Evolutionary conservation across 2,329 filamentous ascomycete genomes (phyloP), one percentile per base, ranked within the genome.

Genomic region (Ophiostoma sp.): DNA sequence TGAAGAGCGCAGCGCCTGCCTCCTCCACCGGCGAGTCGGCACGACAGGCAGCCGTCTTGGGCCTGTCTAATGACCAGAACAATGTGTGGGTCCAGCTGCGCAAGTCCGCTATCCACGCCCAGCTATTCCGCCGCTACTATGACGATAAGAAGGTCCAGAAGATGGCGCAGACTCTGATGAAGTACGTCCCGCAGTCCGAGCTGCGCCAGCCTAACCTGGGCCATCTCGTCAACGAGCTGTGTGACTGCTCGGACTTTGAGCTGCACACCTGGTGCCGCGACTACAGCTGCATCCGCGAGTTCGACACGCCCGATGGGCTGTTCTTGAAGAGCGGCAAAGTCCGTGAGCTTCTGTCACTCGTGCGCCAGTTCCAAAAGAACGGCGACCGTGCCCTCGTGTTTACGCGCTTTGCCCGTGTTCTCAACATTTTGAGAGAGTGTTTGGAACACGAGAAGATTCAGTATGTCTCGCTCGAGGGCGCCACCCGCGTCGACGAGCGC

Each of bases 321-420:
- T 89, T 88, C 84, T 83, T 89, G 78, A 83, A 90, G 73, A 87
- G 92, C 66, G 96, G 95, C 73, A 99, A 99, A 81, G 91, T 98
- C n/a, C 84, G 90, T 76, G 92, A 92, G 77, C 88, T 98, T 33
- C 86, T 94, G 33, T 87, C 92, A 77, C 87, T 99, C 15, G 86
- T 99, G 0, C 84, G 86, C 12, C 82, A 87, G 17, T 98, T 94
- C 82, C 91, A 91, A 76, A 84, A 87, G 74, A 94, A 94, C 70
- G 95, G 95, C 3, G 95, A 98, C 80, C 91, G 95, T 3, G 91
- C 93, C 0, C 87, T 99, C 2, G 90, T 99, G 31, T 99, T 99
- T 83, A 97, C 92, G 63, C 94, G 97, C 78, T 99, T 98, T 81
- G 93, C 93, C 7, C 91, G 93, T 76, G 91, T 97, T 72, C 92